Evolutionary conservation across 208 protist genomes (phyloP).

Genomic region (Kentomonas sorsogonicus): DNA sequence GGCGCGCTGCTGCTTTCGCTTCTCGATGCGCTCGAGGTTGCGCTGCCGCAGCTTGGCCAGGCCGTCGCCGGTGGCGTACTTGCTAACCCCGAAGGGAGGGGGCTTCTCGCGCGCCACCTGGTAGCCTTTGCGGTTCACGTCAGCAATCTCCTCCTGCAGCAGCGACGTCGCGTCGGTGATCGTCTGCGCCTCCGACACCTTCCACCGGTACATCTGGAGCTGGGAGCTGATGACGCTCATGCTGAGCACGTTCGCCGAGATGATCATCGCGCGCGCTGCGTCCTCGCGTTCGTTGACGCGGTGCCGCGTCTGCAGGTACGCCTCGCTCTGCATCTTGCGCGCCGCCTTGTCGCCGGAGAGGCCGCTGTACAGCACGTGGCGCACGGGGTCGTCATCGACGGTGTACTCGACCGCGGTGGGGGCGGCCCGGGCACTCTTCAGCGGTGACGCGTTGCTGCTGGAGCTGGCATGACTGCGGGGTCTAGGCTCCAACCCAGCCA

Average conservation of each 20-base stretch:
- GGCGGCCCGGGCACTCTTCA: not conserved
- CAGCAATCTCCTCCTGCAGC: slow-evolving; percentile 46
- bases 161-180: slow-evolving; percentile 43
- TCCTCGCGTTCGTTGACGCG: slow-evolving; percentile 51
- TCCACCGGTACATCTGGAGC: slow-evolving; percentile 81
- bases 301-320: slow-evolving; percentile 41
- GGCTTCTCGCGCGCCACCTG: slow-evolving; percentile 23
- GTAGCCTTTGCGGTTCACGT: slow-evolving; percentile 36
- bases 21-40: slow-evolving; percentile 2
- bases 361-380: slow-evolving; percentile 38
- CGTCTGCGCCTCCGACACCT: slow-evolving; percentile 68
- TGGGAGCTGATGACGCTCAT: slow-evolving; percentile 77
- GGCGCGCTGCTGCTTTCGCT: slow-evolving; percentile 4
- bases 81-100: slow-evolving; percentile 18
- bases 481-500: too few relatives aligned
- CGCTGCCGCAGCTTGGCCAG: slow-evolving; percentile 15
- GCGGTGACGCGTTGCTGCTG: too few relatives aligned
- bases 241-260: slow-evolving; percentile 76
- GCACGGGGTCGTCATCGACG: slow-evolving; percentile 15
- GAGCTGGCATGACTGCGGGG: too few relatives aligned
- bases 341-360: slow-evolving; percentile 12
- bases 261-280: slow-evolving; percentile 37
- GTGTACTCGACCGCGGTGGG: not conserved
- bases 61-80: slow-evolving; percentile 32
- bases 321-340: slow-evolving; percentile 41